Percentiles rank a stretch among this genome's conserved stretches.
Conservation (phyloP, 2,329 filamentous ascomycete species). For the Verticillium tricorpus region DNA sequence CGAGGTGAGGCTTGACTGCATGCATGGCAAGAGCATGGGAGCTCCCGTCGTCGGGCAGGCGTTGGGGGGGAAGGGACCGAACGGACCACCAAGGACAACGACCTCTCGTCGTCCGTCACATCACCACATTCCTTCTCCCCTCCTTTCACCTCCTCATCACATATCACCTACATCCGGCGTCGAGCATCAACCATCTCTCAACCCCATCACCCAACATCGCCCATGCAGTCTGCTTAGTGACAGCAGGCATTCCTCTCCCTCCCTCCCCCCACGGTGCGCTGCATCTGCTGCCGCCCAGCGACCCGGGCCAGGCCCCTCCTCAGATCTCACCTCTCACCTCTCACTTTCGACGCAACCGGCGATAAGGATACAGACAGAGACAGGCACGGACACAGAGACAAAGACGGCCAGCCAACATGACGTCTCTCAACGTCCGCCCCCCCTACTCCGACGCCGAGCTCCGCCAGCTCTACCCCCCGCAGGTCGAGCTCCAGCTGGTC, state of each 20-base stretch:
- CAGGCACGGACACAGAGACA: background rate
- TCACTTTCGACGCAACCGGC: background rate
- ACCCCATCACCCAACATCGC: background rate
- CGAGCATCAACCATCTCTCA: background rate
- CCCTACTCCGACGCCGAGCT: slow-evolving; percentile 82
- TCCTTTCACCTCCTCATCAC: background rate
- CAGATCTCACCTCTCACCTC: background rate
- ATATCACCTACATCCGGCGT: background rate
- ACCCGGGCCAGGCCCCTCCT: background rate
- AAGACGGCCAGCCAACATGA: slow-evolving; percentile 52
- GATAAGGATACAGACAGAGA: background rate
- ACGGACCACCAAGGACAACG: background rate
- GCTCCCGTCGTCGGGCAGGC: background rate
- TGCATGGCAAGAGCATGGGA: background rate
- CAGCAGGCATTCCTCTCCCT: background rate
- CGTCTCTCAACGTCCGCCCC: slow-evolving; percentile 66
- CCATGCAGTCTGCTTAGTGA: slow-evolving; percentile 2
- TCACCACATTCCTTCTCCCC: background rate
- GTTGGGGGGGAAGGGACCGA: background rate
- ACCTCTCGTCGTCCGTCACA: background rate
- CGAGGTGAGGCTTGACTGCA: background rate
- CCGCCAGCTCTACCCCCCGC: slow-evolving; percentile 70
- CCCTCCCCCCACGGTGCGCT: background rate
- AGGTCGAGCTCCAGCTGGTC: slow-evolving; percentile 79
- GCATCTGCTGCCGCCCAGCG: background rate